Conservation (phyloP, 192 early-diverging fungal species). For the Dispira simplex region DNA sequence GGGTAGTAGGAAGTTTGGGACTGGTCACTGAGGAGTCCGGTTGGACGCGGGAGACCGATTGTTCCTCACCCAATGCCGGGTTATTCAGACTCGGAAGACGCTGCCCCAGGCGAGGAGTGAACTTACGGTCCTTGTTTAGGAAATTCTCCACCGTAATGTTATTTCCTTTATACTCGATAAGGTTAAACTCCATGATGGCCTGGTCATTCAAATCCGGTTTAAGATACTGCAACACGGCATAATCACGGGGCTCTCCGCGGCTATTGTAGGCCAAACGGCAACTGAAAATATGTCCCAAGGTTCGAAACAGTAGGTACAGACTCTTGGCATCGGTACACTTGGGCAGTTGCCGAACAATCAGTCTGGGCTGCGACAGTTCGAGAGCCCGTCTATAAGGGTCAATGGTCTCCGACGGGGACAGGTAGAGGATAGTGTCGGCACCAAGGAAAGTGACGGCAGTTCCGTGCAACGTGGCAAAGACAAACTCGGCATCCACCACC, state of each 20-base stretch:
- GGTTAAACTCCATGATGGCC: constrained; percentile 27
- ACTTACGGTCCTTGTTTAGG: constrained; percentile 9
- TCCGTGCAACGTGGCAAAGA: constrained; percentile 5
- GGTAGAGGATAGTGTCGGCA: constrained; percentile 15
- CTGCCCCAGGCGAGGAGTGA: constrained; percentile 1
- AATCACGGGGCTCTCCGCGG: constrained; percentile 15
- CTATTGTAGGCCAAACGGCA: constrained; percentile 20
- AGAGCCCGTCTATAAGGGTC: constrained; percentile 15
- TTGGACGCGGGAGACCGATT: not conserved
- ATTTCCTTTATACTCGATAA: constrained; percentile 22
- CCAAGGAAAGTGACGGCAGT: not conserved
- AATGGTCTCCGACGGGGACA: constrained; percentile 20
- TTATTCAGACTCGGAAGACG: constrained; percentile 8
- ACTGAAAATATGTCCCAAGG: constrained; percentile 25
- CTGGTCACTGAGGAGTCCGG: not conserved
- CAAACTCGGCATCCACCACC: constrained; percentile 24
- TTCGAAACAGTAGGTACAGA: constrained; percentile 26
- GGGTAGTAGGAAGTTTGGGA: not conserved
- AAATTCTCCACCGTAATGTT: constrained; percentile 15
- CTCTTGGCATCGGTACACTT: constrained; percentile 19
- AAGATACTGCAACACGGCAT: constrained; percentile 24
- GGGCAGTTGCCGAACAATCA: constrained; percentile 28
- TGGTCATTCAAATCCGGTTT: constrained; percentile 17
- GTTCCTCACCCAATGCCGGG: not conserved
- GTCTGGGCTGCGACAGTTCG: constrained; percentile 18